Base-by-base conservation (phyloP, 2,329 filamentous ascomycete species). In the Pseudogymnoascus sp. region DNA sequence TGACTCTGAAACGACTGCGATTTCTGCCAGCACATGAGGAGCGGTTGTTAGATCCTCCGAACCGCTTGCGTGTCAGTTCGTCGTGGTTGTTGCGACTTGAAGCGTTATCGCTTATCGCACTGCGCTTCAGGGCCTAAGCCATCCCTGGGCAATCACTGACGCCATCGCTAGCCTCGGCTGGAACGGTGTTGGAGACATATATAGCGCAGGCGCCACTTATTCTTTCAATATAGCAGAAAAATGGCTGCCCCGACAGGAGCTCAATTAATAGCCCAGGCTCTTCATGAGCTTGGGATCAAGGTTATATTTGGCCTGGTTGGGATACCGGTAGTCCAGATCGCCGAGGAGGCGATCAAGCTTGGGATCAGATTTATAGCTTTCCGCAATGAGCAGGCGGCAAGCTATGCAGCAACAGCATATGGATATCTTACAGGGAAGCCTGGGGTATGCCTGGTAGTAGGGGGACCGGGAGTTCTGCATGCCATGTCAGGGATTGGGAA, bases 351-450 rank as follows among this genome's bases (percentile, higher is more conserved):
- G 61, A 80, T 85, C 70, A 79, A 80, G 62, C 73, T 83, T 45
- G 83, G 83, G 0, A 83, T 85, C 66, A 78, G 81, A 31, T 85
- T 85, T 72, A 80, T 85, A 62, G 82, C 79, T 25, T 85, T 85
- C 68, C 75, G 83, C 31, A 85, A 85, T 67, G 83, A 86, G 68
- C 83, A 86, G 71, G 81, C 83, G 10, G 81, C 80, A 34, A 79
- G 79, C 67, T 85, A 85, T 76, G 83, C 83, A 10, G 82, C 83
- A 2, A 82, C 80, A 60, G 80, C 80, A 5, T 85, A 85, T 77
- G 83, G 82, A 13, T 85, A 84, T 67, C 75, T 85, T 68, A 84
- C 81, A 2, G 82, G 82, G 19, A 78, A 72, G 63, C 82, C 82
- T 3, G 83, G 82, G 2, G 80, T 85, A 8, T 85, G 82, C 70